These are phyloP conservation scores for Hepatocystis sp. DNA, from an alignment of 169 alveolate genomes.

Conservation along the genomic window DNA sequence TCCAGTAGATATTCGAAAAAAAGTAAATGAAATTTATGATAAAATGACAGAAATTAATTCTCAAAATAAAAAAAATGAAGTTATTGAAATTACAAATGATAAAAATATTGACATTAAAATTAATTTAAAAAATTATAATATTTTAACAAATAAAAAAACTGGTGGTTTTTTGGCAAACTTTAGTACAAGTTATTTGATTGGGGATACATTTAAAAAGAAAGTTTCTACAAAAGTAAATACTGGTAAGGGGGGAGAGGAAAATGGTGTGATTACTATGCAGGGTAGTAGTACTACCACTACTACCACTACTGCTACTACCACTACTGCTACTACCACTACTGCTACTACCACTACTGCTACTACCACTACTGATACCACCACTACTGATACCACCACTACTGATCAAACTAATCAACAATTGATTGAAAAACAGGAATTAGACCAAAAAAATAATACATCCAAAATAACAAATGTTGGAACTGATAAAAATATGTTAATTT, in stretches of 20 bases:
- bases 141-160: too few species aligned
- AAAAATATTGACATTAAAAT: constrained; percentile 37
- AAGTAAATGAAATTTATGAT: constrained; percentile 49
- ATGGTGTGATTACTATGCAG: not conserved
- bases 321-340: not conserved
- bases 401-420: not conserved
- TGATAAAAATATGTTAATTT: too few species aligned
- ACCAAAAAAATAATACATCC: not conserved
- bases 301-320: not conserved
- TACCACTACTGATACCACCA: not conserved
- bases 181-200: not conserved
- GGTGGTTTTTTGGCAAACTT: constrained; percentile 8
- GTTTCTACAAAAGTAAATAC: not conserved
- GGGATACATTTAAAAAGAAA: not conserved
- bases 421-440: not conserved
- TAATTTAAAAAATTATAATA: too few species aligned
- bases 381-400: not conserved
- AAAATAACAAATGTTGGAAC: too few species aligned
- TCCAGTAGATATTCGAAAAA: constrained; percentile 33
- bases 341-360: not conserved
- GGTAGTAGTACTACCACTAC: not conserved
- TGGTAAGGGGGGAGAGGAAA: not conserved
- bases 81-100: constrained; percentile 48
- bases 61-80: constrained; percentile 30
- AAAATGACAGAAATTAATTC: constrained; percentile 58